These are phyloP conservation scores for Dipodascus albidus DNA, from an alignment of 805 yeast species.

Conservation along the genomic window DNA sequence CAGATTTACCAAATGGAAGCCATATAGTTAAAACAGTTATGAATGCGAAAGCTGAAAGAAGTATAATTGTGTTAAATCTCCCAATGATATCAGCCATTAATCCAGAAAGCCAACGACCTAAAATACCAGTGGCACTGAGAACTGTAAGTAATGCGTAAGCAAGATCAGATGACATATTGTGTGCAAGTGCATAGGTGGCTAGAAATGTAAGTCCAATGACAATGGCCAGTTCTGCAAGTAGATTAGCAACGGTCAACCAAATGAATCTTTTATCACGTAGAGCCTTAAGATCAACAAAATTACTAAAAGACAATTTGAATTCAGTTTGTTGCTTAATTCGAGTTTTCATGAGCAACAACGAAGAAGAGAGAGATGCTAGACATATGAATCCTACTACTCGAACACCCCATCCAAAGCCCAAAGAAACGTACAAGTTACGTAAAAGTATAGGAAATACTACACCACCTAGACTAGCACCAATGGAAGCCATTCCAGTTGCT, in stretches of 20 bases:
- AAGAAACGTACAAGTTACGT: slow-evolving; percentile 35
- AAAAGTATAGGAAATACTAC: slow-evolving; percentile 43
- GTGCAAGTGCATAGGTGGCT: slow-evolving; percentile 40
- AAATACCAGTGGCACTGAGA: slow-evolving; percentile 30
- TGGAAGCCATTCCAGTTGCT: slow-evolving; percentile 39
- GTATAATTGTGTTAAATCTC: slow-evolving; percentile 39
- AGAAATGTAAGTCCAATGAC: slow-evolving; percentile 38
- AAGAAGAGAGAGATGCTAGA: slow-evolving; percentile 27
- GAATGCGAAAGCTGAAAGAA: slow-evolving; percentile 25
- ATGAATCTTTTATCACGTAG: slow-evolving; percentile 35
- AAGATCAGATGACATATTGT: slow-evolving; percentile 31
- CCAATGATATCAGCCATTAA: slow-evolving; percentile 37
- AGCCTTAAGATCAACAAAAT: slow-evolving; percentile 27
- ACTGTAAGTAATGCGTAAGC: slow-evolving; percentile 39
- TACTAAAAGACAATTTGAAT: slow-evolving; percentile 16
- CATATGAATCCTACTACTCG: slow-evolving; percentile 41
- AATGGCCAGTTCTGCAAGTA: slow-evolving; percentile 37
- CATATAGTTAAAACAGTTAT: slow-evolving; percentile 29
- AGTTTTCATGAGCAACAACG: slow-evolving; percentile 32
- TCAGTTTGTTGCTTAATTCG: slow-evolving; percentile 24
- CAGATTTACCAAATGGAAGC: slow-evolving; percentile 32
- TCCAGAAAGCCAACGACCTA: slow-evolving; percentile 36
- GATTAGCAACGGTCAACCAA: slow-evolving; percentile 32
- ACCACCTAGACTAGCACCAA: slow-evolving; percentile 50
- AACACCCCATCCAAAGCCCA: slow-evolving; percentile 53